Conservation (phyloP, 1,284 basidiomycete species). For the Rhodotorula mucilaginosa region DNA sequence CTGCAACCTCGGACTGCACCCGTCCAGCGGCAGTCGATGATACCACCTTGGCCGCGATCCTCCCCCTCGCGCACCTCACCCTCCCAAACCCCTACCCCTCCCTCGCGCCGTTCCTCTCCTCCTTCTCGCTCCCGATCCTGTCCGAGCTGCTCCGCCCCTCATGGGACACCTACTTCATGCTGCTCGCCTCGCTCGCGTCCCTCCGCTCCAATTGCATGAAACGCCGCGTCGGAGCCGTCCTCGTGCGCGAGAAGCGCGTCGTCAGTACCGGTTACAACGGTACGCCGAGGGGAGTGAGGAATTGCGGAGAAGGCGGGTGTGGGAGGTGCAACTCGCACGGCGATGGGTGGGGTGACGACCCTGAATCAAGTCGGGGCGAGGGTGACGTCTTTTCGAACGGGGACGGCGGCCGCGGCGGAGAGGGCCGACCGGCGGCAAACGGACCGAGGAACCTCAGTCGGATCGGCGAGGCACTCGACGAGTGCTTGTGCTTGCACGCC, state of each 20-base stretch:
- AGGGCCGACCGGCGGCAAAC: background rate
- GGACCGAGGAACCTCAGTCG: slow-evolving; percentile 14
- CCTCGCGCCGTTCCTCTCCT: slow-evolving; percentile 61
- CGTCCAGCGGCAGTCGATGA: background rate
- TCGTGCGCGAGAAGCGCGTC: slow-evolving; percentile 66
- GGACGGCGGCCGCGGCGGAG: slow-evolving; percentile 57
- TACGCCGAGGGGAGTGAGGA: slow-evolving; percentile 80
- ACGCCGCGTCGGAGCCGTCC: slow-evolving; percentile 58
- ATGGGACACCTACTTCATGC: slow-evolving; percentile 98
- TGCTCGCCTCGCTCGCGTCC: slow-evolving; percentile 80
- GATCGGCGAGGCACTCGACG: slow-evolving; percentile 54
- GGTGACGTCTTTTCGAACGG: slow-evolving; percentile 52
- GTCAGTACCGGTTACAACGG: slow-evolving; percentile 99
- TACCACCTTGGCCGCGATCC: slow-evolving; percentile 32
- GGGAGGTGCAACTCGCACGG: slow-evolving; percentile 63
- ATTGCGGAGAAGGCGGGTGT: slow-evolving; percentile 87
- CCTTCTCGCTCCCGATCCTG: slow-evolving; percentile 67
- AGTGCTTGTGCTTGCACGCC: slow-evolving; percentile 93
- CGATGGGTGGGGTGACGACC: slow-evolving; percentile 27
- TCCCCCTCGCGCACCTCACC: slow-evolving; percentile 58
- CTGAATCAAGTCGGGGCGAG: background rate
- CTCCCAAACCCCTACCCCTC: slow-evolving; percentile 69
- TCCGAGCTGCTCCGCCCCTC: slow-evolving; percentile 72
- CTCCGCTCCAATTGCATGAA: slow-evolving; percentile 85
- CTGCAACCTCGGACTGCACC: too few species aligned